phyloP scores from a whole-genome alignment of 352 stramenopile species.

The Phytophthora boehmeriae region DNA sequence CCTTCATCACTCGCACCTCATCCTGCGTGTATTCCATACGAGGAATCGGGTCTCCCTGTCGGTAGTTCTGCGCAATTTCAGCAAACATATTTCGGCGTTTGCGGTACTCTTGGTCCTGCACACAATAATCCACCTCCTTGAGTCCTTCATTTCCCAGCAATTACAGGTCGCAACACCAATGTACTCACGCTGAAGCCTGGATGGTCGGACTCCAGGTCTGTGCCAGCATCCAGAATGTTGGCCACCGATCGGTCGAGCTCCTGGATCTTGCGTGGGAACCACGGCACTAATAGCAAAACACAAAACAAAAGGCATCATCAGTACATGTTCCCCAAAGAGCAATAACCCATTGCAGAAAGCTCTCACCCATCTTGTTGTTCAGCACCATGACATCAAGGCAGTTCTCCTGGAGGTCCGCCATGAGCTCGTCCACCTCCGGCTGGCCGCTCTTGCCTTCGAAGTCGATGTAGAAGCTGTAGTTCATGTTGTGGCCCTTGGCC shows the following conservation, averaged over 20 bases:
- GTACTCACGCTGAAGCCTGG: conserved; percentile 91
- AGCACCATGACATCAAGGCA: conserved; percentile 92
- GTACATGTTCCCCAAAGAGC: not conserved
- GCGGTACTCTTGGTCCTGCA: conserved; percentile 91
- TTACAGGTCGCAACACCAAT: not conserved
- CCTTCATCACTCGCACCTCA: conserved; percentile 66
- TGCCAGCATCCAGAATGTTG: conserved; percentile 94
- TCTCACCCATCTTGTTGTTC: conserved; percentile 91
- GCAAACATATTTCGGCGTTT: conserved; percentile 88
- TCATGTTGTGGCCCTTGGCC: conserved; percentile 77
- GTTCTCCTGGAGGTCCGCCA: conserved; percentile 87
- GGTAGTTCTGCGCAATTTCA: conserved; percentile 88
- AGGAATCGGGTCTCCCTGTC: conserved; percentile 92
- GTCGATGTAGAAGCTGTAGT: conserved; percentile 94
- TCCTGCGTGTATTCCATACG: conserved; percentile 94
- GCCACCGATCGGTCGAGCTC: conserved; percentile 80
- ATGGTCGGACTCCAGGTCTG: conserved; percentile 93
- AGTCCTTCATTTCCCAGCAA: not conserved
- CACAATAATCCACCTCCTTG: not conserved
- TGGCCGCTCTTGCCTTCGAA: conserved; percentile 90
- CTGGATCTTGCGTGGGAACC: conserved; percentile 87
- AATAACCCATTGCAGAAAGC: too few species aligned
- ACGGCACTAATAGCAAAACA: conserved; percentile 58
- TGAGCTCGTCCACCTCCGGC: conserved; percentile 76
- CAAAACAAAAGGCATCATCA: not conserved